phyloP scores from a whole-genome alignment of 495 filamentous ascomycete species.

The Tuber aestivum region DNA sequence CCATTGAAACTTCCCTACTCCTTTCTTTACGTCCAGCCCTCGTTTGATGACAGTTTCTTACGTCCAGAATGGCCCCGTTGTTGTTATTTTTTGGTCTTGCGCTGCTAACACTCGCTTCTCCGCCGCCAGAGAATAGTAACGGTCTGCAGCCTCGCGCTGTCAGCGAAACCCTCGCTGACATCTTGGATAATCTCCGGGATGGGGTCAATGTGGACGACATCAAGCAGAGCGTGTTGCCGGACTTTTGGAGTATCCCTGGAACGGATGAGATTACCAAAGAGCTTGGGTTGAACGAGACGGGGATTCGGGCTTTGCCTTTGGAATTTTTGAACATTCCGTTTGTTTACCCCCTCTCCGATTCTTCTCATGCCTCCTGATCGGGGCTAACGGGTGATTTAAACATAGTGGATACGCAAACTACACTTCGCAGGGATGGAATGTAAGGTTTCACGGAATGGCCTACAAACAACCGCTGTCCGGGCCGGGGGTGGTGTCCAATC shows the following conservation, averaged over 20 bases:
- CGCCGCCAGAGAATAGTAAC: background rate
- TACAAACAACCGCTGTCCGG: conserved; percentile 62
- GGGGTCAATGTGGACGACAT: conserved; percentile 30
- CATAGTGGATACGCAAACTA: conserved; percentile 69
- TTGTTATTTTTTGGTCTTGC: background rate
- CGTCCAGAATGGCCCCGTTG: background rate
- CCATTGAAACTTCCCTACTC: background rate
- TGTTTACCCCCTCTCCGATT: background rate
- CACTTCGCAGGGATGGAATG: conserved; percentile 68
- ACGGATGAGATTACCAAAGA: conserved; percentile 44
- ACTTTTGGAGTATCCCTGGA: conserved; percentile 29
- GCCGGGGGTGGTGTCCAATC: conserved; percentile 47
- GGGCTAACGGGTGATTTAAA: conserved; percentile 1
- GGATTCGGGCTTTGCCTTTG: conserved; percentile 58
- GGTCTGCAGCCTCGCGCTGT: background rate
- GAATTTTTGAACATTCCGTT: conserved; percentile 64
- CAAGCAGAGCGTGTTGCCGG: conserved; percentile 33
- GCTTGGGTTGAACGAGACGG: conserved; percentile 53
- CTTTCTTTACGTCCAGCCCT: background rate
- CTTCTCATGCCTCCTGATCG: background rate
- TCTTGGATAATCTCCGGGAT: conserved; percentile 10
- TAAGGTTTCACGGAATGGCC: conserved; percentile 70
- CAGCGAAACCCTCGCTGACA: conserved; percentile 11
- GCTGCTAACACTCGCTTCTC: background rate
- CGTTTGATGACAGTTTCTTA: background rate